phyloP scores from a whole-genome alignment of 2,329 filamentous ascomycete species.

The Diaporthe velutina region DNA sequence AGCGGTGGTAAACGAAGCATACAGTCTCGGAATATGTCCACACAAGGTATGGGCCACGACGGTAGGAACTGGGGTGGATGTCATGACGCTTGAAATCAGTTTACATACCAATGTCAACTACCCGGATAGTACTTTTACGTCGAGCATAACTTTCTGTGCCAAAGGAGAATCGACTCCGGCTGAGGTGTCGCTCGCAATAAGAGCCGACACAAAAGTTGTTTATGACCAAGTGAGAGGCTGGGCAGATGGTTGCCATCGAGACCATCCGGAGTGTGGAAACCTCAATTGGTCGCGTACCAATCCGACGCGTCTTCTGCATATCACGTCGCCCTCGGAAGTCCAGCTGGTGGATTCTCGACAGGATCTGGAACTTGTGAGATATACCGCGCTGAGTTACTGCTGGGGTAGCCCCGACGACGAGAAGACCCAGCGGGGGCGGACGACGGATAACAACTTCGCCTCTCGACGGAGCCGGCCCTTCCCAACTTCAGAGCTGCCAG shows the following conservation, averaged over 20 bases:
- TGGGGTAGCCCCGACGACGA: not conserved
- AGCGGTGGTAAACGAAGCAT: not conserved
- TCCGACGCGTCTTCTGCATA: not conserved
- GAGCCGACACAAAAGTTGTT: not conserved
- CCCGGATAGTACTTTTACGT: not conserved
- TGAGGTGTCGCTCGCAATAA: not conserved
- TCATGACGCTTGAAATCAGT: not conserved
- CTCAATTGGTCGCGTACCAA: not conserved
- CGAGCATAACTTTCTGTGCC: not conserved
- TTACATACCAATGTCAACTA: not conserved
- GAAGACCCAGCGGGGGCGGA: not conserved
- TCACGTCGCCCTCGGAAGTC: not conserved
- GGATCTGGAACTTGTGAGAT: not conserved
- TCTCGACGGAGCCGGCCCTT: not conserved
- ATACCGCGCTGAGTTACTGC: constrained; percentile 3
- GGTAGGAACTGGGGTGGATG: not conserved
- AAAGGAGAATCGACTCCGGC: not conserved
- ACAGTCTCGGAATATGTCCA: not conserved
- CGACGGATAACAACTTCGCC: not conserved
- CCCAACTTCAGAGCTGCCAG: not conserved
- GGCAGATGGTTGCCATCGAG: not conserved
- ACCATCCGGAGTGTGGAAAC: not conserved
- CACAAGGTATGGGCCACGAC: not conserved
- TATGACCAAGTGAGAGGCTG: not conserved
- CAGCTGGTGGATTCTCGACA: not conserved